A percentile compares a stretch with the other conserved stretches of the same genome.
These are phyloP conservation scores for Colletotrichum godetiae DNA, from an alignment of 2,329 filamentous ascomycete genomes.

Conservation along the genomic window DNA sequence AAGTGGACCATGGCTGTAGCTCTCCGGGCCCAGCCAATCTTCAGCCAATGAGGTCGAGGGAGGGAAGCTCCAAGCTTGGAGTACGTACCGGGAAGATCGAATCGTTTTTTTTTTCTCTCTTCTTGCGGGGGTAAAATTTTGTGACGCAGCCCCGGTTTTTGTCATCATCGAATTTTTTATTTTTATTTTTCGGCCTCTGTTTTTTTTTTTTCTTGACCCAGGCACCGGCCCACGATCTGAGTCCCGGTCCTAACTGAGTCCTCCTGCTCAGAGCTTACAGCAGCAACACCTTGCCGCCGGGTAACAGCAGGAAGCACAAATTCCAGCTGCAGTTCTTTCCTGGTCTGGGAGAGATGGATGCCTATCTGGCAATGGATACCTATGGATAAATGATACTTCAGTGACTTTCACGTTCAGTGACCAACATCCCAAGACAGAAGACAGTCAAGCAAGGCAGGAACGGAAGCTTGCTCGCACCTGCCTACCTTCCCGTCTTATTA, in stretches of 20 bases:
- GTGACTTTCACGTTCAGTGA: not conserved
- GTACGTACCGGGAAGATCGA: constrained; percentile 12
- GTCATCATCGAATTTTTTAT: constrained; percentile 24
- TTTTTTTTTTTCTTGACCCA: not conserved
- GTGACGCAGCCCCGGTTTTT: constrained; percentile 36
- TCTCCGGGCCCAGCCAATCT: not conserved
- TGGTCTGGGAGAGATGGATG: too few species aligned
- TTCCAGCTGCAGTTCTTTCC: not conserved
- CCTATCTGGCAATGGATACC: too few species aligned
- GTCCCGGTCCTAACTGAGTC: not conserved
- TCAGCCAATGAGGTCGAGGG: not conserved
- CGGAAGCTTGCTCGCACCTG: not conserved
- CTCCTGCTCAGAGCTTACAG: not conserved
- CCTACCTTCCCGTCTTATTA: not conserved
- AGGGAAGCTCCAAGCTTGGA: not conserved
- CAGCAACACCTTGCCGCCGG: not conserved
- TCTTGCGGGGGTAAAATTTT: constrained; percentile 38
- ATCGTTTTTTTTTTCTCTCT: constrained; percentile 14
- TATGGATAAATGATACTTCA: too few species aligned
- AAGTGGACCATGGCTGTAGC: not conserved
- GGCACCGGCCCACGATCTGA: not conserved
- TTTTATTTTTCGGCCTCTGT: not conserved
- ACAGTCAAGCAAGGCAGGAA: not conserved
- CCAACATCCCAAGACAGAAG: not conserved
- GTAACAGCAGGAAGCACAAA: not conserved